Percentiles rank a stretch among this genome's conserved stretches.
These are phyloP conservation scores for Stereocaulon alpinum DNA, from an alignment of 495 filamentous ascomycete genomes.

Conservation along the genomic window DNA sequence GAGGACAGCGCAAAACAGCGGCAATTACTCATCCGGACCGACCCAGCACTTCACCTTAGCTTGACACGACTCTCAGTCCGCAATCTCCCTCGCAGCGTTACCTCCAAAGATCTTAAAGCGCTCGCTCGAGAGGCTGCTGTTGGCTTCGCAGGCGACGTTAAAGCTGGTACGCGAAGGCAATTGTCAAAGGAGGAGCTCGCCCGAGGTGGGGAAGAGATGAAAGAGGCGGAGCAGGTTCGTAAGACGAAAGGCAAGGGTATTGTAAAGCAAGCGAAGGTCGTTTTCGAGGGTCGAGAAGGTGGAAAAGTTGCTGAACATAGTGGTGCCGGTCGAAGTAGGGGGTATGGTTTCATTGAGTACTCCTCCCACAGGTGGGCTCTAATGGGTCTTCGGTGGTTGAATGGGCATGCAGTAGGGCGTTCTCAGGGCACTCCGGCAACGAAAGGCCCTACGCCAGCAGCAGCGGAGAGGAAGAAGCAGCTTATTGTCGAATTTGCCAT, in stretches of 20 bases:
- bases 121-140: slow-evolving; percentile 84
- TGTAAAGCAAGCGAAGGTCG: slow-evolving; percentile 89
- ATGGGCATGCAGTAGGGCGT: slow-evolving; percentile 59
- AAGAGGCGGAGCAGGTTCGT: slow-evolving; percentile 60
- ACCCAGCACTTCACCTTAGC: slow-evolving; percentile 80
- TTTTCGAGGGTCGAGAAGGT: slow-evolving; percentile 78
- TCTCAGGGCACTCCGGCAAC: slow-evolving; percentile 18
- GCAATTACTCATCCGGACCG: slow-evolving; percentile 77
- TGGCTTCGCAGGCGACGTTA: slow-evolving; percentile 86
- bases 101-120: slow-evolving; percentile 81
- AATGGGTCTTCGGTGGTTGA: slow-evolving; percentile 91
- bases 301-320: slow-evolving; percentile 63
- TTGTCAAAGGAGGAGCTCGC: slow-evolving; percentile 79
- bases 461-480: slow-evolving; percentile 55
- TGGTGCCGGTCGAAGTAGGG: slow-evolving; percentile 71
- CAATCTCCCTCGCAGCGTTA: slow-evolving; percentile 77
- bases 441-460: slow-evolving; percentile 19
- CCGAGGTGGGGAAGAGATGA: slow-evolving; percentile 70
- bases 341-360: slow-evolving; percentile 98
- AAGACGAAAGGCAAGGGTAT: slow-evolving; percentile 82
- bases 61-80: slow-evolving; percentile 88
- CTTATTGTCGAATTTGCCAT: slow-evolving; percentile 97
- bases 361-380: slow-evolving; percentile 85
- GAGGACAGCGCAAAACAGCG: slow-evolving; percentile 82
- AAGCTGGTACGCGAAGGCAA: slow-evolving; percentile 54